Percentiles rank a stretch among this genome's conserved stretches.
These are phyloP conservation scores for Yamadazyma aaseri DNA, from an alignment of 1,139 yeast genomes.

Conservation along the genomic window DNA sequence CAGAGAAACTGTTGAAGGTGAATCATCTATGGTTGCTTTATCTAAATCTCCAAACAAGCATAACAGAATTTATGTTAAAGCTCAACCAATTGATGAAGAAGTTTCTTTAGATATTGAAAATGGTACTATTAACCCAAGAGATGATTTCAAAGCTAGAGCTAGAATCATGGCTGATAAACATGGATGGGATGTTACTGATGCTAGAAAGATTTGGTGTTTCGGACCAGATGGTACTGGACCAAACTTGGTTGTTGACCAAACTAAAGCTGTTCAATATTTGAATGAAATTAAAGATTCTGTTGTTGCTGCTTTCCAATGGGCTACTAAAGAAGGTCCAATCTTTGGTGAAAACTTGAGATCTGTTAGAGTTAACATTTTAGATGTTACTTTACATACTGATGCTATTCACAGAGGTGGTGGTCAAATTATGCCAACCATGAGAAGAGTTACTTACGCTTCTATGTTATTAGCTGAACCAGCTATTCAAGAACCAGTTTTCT, in stretches of 20 bases:
- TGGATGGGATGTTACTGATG: conserved; percentile 99
- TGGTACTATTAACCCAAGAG: conserved; percentile 93
- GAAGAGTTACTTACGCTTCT: conserved; percentile 99
- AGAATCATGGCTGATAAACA: conserved; percentile 98
- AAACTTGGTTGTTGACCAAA: conserved; percentile 98
- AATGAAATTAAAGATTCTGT: conserved; percentile 99
- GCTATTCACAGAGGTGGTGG: conserved; percentile 99
- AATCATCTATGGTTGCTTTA: conserved; percentile 93
- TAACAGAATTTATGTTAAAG: conserved; percentile 98
- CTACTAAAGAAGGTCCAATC: conserved; percentile 99
- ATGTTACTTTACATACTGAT: conserved; percentile 99
- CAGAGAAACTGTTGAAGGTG: conserved; percentile 97
- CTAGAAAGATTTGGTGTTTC: conserved; percentile 99
- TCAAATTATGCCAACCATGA: conserved; percentile 99
- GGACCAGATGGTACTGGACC: conserved; percentile 99
- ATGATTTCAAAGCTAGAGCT: conserved; percentile 99
- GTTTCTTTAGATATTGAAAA: conserved; percentile 86
- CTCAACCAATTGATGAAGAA: conserved; percentile 95
- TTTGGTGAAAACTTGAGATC: conserved; percentile 96
- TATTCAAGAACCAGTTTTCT: conserved; percentile 98
- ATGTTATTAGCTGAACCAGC: conserved; percentile 98
- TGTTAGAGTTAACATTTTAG: conserved; percentile 95
- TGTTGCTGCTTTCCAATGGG: conserved; percentile 99
- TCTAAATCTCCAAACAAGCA: conserved; percentile 99
- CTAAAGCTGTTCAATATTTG: conserved; percentile 99